Percentiles rank a stretch among this genome's conserved stretches.
Conservation (phyloP, 2,329 filamentous ascomycete species). For the Ampelomyces quisqualis region DNA sequence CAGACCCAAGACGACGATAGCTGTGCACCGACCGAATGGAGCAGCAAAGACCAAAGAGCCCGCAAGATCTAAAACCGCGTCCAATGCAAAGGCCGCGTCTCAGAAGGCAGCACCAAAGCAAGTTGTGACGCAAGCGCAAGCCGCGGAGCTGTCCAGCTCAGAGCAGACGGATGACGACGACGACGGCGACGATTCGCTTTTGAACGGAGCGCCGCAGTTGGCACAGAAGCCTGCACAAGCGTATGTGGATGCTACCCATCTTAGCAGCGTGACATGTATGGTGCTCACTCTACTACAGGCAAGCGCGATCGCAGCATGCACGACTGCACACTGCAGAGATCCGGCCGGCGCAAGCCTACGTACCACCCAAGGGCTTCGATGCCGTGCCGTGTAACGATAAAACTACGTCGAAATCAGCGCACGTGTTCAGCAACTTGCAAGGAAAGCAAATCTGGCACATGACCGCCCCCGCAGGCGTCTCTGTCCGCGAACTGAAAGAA, state of each 20-base stretch:
- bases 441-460: slow-evolving; percentile 83
- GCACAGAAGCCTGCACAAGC: slow-evolving; percentile 16
- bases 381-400: slow-evolving; percentile 51
- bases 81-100: slow-evolving; percentile 14
- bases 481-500: slow-evolving; percentile 66
- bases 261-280: background rate
- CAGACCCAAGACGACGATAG: slow-evolving; percentile 33
- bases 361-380: slow-evolving; percentile 51
- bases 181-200: slow-evolving; percentile 42
- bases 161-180: slow-evolving; percentile 27
- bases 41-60: slow-evolving; percentile 20
- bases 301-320: slow-evolving; percentile 11
- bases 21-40: slow-evolving; percentile 34
- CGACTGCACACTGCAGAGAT: slow-evolving; percentile 35
- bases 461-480: slow-evolving; percentile 67
- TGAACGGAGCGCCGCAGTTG: slow-evolving; percentile 25
- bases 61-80: slow-evolving; percentile 14
- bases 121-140: slow-evolving; percentile 21
- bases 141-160: slow-evolving; percentile 26
- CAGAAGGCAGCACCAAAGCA: slow-evolving; percentile 28
- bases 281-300: slow-evolving; percentile 8
- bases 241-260: slow-evolving; percentile 13
- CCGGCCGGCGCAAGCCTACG: slow-evolving; percentile 39
- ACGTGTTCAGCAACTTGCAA: slow-evolving; percentile 61
- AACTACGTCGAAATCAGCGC: slow-evolving; percentile 33